phyloP scores from a whole-genome alignment of 2,329 filamentous ascomycete genomes.

The Penicillium olsonii region DNA sequence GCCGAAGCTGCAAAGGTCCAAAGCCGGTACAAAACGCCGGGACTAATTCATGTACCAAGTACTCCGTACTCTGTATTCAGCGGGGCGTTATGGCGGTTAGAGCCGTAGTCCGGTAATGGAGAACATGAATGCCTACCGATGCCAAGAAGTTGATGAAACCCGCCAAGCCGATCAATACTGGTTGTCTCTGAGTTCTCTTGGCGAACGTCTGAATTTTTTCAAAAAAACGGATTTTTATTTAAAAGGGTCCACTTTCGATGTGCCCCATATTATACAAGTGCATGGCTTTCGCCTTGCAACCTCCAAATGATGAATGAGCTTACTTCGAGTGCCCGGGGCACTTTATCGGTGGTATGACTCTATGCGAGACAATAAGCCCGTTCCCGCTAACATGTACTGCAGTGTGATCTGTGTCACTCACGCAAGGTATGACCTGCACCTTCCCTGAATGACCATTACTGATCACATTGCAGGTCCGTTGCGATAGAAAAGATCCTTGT shows the following conservation, averaged over 20 bases:
- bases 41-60: no score
- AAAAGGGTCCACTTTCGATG: not conserved
- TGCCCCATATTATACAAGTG: not conserved
- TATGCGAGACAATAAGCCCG: not conserved
- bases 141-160: not conserved
- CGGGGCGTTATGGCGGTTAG: no score
- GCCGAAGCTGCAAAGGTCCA: no score
- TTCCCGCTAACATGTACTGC: not conserved
- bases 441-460: not conserved
- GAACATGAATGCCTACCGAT: not conserved
- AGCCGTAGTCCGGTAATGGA: no score
- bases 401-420: slow-evolving; percentile 23
- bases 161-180: not conserved
- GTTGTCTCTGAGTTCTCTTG: not conserved
- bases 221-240: not conserved
- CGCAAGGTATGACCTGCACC: slow-evolving; percentile 16
- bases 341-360: not conserved
- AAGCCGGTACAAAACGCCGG: no score
- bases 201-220: not conserved
- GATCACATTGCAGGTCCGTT: slow-evolving; percentile 19
- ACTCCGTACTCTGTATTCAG: no score
- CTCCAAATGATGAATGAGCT: no score
- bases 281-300: not conserved
- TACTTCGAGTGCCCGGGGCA: not conserved
- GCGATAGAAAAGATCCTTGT: slow-evolving; percentile 24